Percentiles rank a stretch among this genome's conserved stretches.
These are phyloP conservation scores for Rhodomyrtus tomentosa DNA, from an alignment of 345 rosid species.

Conservation along the genomic window DNA sequence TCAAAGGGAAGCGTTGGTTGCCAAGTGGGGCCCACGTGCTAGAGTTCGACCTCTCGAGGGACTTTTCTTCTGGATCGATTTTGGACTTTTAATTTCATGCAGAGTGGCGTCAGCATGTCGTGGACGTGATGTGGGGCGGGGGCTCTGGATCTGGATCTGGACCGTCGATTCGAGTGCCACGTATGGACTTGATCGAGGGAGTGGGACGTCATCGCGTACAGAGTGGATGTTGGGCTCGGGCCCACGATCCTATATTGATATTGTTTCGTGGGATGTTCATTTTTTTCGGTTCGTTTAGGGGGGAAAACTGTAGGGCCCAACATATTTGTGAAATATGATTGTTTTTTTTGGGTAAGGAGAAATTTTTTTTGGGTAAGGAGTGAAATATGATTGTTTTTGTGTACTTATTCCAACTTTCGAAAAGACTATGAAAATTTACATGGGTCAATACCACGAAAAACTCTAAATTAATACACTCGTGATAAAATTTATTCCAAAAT, in stretches of 20 bases:
- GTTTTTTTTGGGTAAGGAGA: too few species aligned
- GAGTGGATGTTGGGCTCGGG: background rate
- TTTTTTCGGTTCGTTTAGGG: background rate
- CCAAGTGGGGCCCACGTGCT: constrained; percentile 16
- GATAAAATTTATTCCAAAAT: too few species aligned
- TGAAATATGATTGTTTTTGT: too few species aligned
- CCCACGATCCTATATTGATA: background rate
- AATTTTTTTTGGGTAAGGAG: too few species aligned
- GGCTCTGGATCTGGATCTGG: background rate
- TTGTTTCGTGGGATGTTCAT: background rate
- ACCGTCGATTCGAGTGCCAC: background rate
- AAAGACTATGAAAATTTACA: background rate
- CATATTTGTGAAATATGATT: too few species aligned
- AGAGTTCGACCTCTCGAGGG: background rate
- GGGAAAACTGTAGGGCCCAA: background rate
- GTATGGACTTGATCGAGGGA: background rate
- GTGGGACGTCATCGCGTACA: background rate
- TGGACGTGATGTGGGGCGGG: background rate
- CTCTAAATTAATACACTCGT: too few species aligned
- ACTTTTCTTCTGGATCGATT: background rate
- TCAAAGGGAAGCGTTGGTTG: constrained; percentile 34
- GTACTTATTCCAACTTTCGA: background rate
- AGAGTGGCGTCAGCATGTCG: background rate
- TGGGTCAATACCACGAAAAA: too few species aligned
- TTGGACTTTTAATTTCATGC: background rate